Evolutionary conservation across 768 basidiomycete species (phyloP), one percentile per base, ranked within the genome.

Genomic region (Cyathus striatus): DNA sequence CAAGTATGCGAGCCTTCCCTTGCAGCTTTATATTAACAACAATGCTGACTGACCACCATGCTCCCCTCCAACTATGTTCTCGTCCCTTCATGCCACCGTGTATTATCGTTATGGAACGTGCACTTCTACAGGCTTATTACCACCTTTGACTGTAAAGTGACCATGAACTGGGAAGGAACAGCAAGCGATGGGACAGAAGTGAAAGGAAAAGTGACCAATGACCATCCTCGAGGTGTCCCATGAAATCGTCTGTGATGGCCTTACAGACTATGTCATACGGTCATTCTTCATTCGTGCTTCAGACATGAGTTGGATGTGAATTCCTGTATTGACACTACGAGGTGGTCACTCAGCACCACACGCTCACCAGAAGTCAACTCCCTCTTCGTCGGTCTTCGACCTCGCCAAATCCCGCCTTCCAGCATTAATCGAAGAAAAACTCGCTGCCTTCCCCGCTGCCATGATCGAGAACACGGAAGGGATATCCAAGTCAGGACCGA

Each of bases 171-270:
- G 93, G 54, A 67, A 37, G 91, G 90, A 34, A 86, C 75, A 21
- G 72, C 82, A 23, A 76, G 78, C 39, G 89, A 91, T 54, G 92
- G 88, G 25, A 78, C 81, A 5, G 83, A 86, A 51, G 82, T 90
- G 44, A 70, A 72, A 20, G 88, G 92, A 38, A 79, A n/a, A n/a
- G n/a, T n/a, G n/a, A n/a, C n/a, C 72, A 32, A 64, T 95, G 44
- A 83, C 78, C 33, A 82, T 96, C 38, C 91, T 93, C 17, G 94
- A 97, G 64, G 89, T 97, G 34, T 94, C 90, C 44, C 94, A 97
- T 68, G 94, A 96, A 68, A 81, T 83, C 51, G 85, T 89, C 23
- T 75, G 94, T 44, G 94, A 97, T 62, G 72, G 78, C 10, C 62
- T 86, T 42, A 85, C 85, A n/a, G 85, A 93, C 51, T 94, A 90